Conservation (phyloP, 164 flowering plant species). For the Cinnamomum chago region DNA sequence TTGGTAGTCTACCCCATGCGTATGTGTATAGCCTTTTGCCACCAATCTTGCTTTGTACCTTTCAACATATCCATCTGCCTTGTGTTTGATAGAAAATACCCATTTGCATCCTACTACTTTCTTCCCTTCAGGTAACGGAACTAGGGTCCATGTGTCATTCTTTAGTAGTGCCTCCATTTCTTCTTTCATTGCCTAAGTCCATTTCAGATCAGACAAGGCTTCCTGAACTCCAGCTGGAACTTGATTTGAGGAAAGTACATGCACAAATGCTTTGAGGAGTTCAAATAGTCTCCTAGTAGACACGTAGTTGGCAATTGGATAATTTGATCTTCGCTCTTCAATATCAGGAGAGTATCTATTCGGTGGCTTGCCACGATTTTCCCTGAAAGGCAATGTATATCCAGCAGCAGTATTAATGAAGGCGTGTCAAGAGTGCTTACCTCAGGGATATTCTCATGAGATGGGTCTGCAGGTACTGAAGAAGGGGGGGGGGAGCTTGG, state of each 20-base stretch:
- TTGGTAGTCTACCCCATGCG: not conserved
- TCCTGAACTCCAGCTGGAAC: not conserved
- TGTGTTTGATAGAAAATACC: not conserved
- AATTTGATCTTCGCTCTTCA: too few species aligned
- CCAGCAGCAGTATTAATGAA: not conserved
- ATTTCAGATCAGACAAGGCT: not conserved
- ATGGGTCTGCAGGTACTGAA: not conserved
- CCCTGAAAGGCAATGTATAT: too few species aligned
- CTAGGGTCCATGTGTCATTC: not conserved
- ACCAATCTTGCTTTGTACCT: not conserved
- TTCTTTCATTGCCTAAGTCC: not conserved
- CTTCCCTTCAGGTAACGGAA: not conserved
- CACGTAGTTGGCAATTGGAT: too few species aligned
- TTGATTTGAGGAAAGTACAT: not conserved
- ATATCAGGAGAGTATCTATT: too few species aligned
- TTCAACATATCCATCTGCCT: not conserved
- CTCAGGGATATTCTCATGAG: not conserved
- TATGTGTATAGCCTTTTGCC: not conserved
- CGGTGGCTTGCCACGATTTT: too few species aligned
- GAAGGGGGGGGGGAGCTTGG: not conserved
- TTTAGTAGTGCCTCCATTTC: not conserved
- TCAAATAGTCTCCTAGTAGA: too few species aligned
- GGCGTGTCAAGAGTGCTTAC: not conserved
- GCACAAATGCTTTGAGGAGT: not conserved
- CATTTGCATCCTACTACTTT: too few species aligned